phyloP scores from a whole-genome alignment of 75 land plant species.

The Sequoiadendron giganteum region DNA sequence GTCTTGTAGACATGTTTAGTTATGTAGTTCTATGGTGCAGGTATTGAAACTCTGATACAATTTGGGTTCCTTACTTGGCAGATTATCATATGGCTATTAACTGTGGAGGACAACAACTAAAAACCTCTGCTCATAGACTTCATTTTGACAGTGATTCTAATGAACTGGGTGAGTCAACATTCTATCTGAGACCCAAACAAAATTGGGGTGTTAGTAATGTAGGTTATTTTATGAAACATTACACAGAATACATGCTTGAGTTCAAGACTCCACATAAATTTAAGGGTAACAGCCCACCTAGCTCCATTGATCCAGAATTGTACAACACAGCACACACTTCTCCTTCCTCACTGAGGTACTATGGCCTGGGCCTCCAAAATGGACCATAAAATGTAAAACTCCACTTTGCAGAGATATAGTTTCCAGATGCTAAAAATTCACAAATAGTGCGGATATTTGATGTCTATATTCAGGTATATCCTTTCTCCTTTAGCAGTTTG shows the following conservation, averaged over 20 bases:
- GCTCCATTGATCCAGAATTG: background rate
- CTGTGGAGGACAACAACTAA: background rate
- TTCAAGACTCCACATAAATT: background rate
- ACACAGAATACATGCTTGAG: background rate
- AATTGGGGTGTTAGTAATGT: constrained; percentile 10
- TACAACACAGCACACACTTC: constrained; percentile 24
- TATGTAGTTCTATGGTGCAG: background rate
- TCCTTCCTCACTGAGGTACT: background rate
- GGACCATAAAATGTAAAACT: constrained; percentile 2
- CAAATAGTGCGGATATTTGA: constrained; percentile 32
- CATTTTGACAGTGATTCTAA: background rate
- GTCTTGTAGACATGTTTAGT: too few relatives aligned
- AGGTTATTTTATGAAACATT: background rate
- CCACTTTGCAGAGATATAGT: constrained; percentile 12
- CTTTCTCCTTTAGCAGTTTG: background rate
- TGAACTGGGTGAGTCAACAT: background rate
- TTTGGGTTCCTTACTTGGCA: background rate
- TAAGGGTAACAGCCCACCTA: background rate
- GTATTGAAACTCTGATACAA: background rate
- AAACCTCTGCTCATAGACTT: background rate
- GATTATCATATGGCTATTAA: background rate
- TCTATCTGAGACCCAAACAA: background rate
- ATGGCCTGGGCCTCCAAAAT: background rate
- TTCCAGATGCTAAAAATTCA: constrained; percentile 14
- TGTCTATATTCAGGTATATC: constrained; percentile 29